A percentile compares a stretch with the other conserved stretches of the same genome.
These are phyloP conservation scores for Penicillium olsonii DNA, from an alignment of 2,329 filamentous ascomycete species.

Conservation along the genomic window DNA sequence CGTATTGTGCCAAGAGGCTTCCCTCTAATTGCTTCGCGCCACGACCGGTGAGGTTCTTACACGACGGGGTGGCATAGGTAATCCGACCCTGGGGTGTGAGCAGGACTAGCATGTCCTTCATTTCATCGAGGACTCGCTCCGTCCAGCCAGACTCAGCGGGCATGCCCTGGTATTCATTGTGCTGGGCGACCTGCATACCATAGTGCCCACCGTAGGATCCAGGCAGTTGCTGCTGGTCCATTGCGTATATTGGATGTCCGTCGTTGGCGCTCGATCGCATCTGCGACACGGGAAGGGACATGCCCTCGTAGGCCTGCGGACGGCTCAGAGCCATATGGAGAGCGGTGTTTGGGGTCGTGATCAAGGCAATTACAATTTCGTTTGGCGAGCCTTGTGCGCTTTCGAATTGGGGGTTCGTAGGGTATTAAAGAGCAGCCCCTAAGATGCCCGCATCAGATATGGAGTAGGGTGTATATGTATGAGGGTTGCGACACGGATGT, in stretches of 20 bases:
- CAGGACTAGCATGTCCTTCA: constrained; percentile 86
- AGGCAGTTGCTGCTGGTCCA: constrained; percentile 13
- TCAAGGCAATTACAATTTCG: background rate
- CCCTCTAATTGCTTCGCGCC: constrained; percentile 69
- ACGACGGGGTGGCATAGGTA: constrained; percentile 80
- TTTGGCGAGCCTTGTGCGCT: background rate
- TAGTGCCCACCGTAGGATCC: constrained; percentile 15
- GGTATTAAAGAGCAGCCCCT: background rate
- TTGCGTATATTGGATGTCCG: constrained; percentile 5
- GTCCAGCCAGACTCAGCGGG: constrained; percentile 77
- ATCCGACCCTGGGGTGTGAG: constrained; percentile 82
- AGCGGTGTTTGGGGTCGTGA: background rate
- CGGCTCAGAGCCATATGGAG: constrained; percentile 19
- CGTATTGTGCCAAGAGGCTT: constrained; percentile 74
- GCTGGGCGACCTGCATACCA: constrained; percentile 14
- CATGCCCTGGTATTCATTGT: constrained; percentile 37
- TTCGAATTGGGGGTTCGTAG: background rate
- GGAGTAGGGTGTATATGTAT: background rate
- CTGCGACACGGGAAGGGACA: constrained; percentile 11
- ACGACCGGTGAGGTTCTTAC: constrained; percentile 74
- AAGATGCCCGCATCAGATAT: background rate
- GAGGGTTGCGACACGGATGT: constrained; percentile 3
- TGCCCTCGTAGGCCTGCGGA: constrained; percentile 11
- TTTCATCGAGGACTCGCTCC: constrained; percentile 82
- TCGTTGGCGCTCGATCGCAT: constrained; percentile 12